Conservation (phyloP, 768 basidiomycete species). For the Lyophyllum atratum region DNA sequence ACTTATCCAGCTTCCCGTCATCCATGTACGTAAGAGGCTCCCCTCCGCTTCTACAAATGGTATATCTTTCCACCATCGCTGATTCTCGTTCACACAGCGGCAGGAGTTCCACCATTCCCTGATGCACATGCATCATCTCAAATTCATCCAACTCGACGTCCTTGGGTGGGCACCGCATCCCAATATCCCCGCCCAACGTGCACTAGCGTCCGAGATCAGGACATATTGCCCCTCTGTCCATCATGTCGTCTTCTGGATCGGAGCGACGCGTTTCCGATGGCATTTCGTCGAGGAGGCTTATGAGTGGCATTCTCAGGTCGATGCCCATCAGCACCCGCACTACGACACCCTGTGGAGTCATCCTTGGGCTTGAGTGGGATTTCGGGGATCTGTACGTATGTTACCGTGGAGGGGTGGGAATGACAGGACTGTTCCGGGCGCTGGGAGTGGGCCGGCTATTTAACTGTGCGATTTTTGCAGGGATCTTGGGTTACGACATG, state of each 20-base stretch:
- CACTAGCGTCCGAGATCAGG: slow-evolving; percentile 32
- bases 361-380: neutral
- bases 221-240: slow-evolving; percentile 29
- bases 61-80: neutral
- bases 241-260: slow-evolving; percentile 32
- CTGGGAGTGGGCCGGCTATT: no score
- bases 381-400: neutral
- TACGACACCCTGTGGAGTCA: slow-evolving; percentile 14
- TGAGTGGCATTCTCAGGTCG: slow-evolving; percentile 13
- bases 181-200: slow-evolving; percentile 26
- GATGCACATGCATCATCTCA: slow-evolving; percentile 28
- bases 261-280: slow-evolving; percentile 27
- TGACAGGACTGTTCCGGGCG: neutral
- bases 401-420: neutral
- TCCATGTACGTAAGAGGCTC: slow-evolving; percentile 28
- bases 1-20: slow-evolving; percentile 28
- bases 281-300: neutral
- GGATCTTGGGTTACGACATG: neutral
- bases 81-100: slow-evolving; percentile 21
- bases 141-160: slow-evolving; percentile 35
- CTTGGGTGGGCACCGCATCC: slow-evolving; percentile 29
- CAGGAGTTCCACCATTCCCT: slow-evolving; percentile 27
- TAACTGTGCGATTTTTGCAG: neutral
- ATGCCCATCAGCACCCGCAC: slow-evolving; percentile 9
- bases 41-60: neutral